These are phyloP conservation scores for Pseudogymnoascus sp. DNA, from an alignment of 2,329 filamentous ascomycete genomes.

Conservation along the genomic window DNA sequence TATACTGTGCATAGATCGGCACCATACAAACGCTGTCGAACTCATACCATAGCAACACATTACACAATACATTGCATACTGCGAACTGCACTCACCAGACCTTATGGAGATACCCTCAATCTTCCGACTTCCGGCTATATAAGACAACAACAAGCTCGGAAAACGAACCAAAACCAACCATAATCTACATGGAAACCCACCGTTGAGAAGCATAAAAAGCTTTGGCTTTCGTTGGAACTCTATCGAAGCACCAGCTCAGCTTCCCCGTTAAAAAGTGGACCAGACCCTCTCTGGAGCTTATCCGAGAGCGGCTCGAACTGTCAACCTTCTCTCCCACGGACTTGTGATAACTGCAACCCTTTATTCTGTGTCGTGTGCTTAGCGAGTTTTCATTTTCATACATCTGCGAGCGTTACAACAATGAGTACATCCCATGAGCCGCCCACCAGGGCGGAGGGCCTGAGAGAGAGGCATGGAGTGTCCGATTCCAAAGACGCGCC, in stretches of 20 bases:
- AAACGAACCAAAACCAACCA: background rate
- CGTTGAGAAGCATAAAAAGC: background rate
- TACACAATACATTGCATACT: background rate
- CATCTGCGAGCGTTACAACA: background rate
- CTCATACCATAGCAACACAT: background rate
- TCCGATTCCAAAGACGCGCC: background rate
- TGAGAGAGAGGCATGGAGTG: conserved; percentile 1
- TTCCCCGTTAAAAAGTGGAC: conserved; percentile 6
- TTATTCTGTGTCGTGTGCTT: conserved; percentile 7
- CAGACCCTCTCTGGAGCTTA: conserved; percentile 1
- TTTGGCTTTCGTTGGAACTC: conserved; percentile 8
- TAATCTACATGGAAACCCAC: background rate
- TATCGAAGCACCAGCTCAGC: conserved; percentile 6
- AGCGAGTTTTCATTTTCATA: conserved; percentile 3
- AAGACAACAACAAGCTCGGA: background rate
- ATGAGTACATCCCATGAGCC: conserved; percentile 9
- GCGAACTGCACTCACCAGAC: background rate
- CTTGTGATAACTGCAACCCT: conserved; percentile 6
- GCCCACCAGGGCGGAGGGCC: conserved; percentile 8
- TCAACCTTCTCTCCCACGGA: conserved; percentile 1
- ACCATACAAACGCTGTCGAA: background rate
- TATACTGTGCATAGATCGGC: conserved; percentile 1
- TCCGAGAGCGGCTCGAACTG: conserved; percentile 6
- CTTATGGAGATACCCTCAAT: background rate
- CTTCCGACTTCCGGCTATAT: background rate